Evolutionary conservation across 176 grass and related monocot species (phyloP), one percentile per base, ranked within the genome.

Genomic region (Ensete ventricosum): DNA sequence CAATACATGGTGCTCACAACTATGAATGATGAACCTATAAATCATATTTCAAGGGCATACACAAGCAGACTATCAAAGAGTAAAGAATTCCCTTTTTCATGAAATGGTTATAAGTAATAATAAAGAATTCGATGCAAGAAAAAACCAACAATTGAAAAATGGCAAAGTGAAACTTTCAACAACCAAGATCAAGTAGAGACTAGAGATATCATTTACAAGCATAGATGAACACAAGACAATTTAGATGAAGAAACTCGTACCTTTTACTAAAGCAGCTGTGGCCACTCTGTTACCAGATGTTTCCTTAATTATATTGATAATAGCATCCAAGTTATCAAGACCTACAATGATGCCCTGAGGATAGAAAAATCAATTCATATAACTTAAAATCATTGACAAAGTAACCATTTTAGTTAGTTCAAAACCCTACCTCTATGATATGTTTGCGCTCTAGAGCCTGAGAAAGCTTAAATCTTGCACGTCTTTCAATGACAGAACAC

Each of bases 251-350:
- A 73, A 53, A 73, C 69, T 19, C 48, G 79, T 89, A 98, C 94
- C 91, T 43, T 93, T 89, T 6, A 82, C 72, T 77, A 98, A 88
- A 85, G 88, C 80, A 89, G 85, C 81, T 53, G 26, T 84, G 17
- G 94, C 94, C 27, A 83, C 67, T 11, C 76, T 8, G 72, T 91
- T 86, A 85, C 84, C 89, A 67, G 87, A 82, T 60, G 80, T 93
- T 87, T 82, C 88, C 72, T 82, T 84, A 73, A 98, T 88, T 82
- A 91, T 87, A 67, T 85, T 79, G 75, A 98, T 98, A 75, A 98
- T 82, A 71, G 82, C 86, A 88, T 98, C 94, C 82, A 98, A 85
- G 81, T 98, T 98, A 75, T 98, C 94, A 25, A 98, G 94, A 19
- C 94, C 94, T 74, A 93, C 68, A 79, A 89, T 85, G 79, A 98